Conservation (phyloP, 148 eudicot species). For the Cornus florida region DNA sequence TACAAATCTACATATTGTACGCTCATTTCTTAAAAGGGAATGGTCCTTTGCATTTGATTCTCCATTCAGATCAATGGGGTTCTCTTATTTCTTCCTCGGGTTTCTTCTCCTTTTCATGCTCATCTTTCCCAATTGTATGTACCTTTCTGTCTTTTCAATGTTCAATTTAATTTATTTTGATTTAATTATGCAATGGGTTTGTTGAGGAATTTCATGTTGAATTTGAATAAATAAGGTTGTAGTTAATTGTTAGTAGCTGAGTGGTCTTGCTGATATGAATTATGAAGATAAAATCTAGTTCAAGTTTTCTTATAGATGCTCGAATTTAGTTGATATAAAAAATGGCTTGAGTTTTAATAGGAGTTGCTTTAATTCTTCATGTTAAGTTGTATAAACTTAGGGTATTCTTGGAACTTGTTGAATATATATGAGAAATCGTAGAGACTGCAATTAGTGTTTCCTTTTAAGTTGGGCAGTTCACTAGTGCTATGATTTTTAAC, state of each 20-base stretch:
- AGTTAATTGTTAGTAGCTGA: not conserved
- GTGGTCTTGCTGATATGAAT: not conserved
- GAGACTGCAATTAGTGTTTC: not conserved
- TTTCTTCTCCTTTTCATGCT: constrained; percentile 22
- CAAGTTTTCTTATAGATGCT: not conserved
- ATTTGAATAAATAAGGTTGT: not conserved
- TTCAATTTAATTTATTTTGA: too few species aligned
- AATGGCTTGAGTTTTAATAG: not conserved
- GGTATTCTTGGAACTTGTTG: not conserved
- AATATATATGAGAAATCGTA: too few species aligned
- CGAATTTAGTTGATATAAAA: not conserved
- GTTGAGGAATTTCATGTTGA: not conserved
- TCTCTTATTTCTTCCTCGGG: constrained; percentile 6
- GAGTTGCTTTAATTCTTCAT: not conserved
- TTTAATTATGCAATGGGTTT: not conserved
- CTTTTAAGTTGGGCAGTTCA: not conserved
- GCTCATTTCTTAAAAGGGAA: constrained; percentile 6
- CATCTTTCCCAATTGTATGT: constrained; percentile 19
- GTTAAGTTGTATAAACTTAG: not conserved
- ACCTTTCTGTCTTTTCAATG: not conserved
- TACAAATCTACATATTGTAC: not conserved
- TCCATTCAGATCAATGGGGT: constrained; percentile 19
- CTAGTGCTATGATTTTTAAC: not conserved
- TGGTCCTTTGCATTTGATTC: constrained; percentile 14
- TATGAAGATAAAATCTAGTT: not conserved